These are phyloP conservation scores for Cladosporium austrohemisphaericum DNA, from an alignment of 2,329 filamentous ascomycete genomes.

Conservation along the genomic window DNA sequence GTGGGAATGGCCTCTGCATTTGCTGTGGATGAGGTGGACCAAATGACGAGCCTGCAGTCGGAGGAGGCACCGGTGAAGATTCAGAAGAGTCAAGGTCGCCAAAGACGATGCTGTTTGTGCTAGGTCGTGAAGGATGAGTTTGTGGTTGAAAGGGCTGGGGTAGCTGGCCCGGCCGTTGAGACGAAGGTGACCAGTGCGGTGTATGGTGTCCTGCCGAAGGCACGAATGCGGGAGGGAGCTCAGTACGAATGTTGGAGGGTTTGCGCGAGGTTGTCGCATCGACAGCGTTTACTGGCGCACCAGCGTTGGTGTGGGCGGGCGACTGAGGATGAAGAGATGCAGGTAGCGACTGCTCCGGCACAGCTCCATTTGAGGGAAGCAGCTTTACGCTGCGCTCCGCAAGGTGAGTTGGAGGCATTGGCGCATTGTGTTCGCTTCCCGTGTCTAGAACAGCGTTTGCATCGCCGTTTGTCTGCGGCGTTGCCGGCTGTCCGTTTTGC, in stretches of 20 bases:
- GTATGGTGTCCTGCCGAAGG: conserved; percentile 27
- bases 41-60: conserved; percentile 22
- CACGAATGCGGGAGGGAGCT: conserved; percentile 31
- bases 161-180: conserved; percentile 15
- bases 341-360: background rate
- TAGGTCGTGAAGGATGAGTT: conserved; percentile 24
- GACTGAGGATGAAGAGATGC: background rate
- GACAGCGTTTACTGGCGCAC: background rate
- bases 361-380: background rate
- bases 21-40: conserved; percentile 16
- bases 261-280: conserved; percentile 19
- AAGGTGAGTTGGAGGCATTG: background rate
- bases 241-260: conserved; percentile 24
- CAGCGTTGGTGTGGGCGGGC: background rate
- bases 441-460: background rate
- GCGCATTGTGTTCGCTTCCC: background rate
- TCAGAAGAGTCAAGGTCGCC: conserved; percentile 36
- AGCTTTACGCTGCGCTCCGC: background rate
- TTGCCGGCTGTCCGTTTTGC: background rate
- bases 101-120: conserved; percentile 36
- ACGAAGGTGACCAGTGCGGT: conserved; percentile 23
- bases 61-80: conserved; percentile 35
- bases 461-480: background rate
- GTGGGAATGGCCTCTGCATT: conserved; percentile 18
- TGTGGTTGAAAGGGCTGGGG: conserved; percentile 16